These are phyloP conservation scores for Eruca vesicaria DNA, from an alignment of 441 rosid species.

Conservation along the genomic window DNA sequence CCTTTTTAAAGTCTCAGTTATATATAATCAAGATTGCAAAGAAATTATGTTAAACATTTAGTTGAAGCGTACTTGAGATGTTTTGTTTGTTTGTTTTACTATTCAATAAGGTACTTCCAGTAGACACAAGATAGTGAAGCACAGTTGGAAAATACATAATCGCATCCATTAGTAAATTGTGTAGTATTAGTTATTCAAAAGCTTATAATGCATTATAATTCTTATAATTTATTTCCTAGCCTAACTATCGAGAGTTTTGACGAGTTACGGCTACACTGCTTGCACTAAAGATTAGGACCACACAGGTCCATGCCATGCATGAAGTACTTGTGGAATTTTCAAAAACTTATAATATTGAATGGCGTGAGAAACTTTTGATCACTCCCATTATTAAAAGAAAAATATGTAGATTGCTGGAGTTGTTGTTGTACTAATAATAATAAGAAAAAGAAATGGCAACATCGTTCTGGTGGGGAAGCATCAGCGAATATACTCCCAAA, in stretches of 20 bases:
- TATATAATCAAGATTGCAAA: not conserved
- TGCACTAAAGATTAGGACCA: constrained; percentile 1
- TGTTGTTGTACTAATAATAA: not conserved
- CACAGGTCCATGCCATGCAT: not conserved
- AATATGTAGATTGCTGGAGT: not conserved
- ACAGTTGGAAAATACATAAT: too few relatives aligned
- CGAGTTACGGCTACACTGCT: not conserved
- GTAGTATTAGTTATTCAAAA: not conserved
- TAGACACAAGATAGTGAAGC: too few relatives aligned
- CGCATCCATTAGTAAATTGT: not conserved
- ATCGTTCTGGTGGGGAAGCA: not conserved
- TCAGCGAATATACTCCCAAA: constrained; percentile 27
- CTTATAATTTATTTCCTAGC: not conserved
- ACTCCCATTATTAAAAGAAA: not conserved
- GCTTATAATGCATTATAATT: not conserved
- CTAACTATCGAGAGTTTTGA: not conserved
- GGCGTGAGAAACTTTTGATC: not conserved
- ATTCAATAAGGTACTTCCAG: too few relatives aligned
- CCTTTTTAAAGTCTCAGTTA: not conserved
- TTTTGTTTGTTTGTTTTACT: too few relatives aligned
- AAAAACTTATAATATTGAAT: not conserved
- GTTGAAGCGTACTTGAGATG: too few relatives aligned
- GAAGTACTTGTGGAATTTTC: not conserved
- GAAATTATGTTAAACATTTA: not conserved
- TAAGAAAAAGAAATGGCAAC: not conserved